Conservation (phyloP, 768 basidiomycete species). For the Neoboletus brunneissimus region DNA sequence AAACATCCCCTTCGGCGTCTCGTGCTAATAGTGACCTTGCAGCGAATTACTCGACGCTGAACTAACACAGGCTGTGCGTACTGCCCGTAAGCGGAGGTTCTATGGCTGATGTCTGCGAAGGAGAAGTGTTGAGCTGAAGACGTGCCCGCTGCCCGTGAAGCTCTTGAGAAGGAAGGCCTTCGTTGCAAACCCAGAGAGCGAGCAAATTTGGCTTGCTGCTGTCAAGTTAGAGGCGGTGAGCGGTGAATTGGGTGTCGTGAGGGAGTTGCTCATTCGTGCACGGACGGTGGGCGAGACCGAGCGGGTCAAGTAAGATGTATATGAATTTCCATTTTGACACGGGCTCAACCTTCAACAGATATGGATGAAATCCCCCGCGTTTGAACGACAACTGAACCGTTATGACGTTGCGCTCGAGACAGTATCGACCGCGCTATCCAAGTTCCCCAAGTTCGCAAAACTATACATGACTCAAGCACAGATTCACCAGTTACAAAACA, state of each 20-base stretch:
- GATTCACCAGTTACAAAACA: slow-evolving; percentile 65
- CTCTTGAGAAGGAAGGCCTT: slow-evolving; percentile 83
- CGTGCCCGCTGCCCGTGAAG: slow-evolving; percentile 85
- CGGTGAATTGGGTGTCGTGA: slow-evolving; percentile 81
- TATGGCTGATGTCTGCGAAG: slow-evolving; percentile 98
- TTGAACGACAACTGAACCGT: slow-evolving; percentile 87
- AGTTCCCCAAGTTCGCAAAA: slow-evolving; percentile 89
- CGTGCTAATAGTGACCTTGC: slow-evolving; percentile 7
- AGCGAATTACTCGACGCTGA: slow-evolving; percentile 82
- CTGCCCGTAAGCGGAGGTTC: slow-evolving; percentile 92
- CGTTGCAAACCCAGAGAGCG: slow-evolving; percentile 93
- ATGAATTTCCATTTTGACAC: neutral
- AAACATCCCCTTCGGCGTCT: neutral
- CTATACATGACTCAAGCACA: slow-evolving; percentile 98
- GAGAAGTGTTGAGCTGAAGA: slow-evolving; percentile 93
- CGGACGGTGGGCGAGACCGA: slow-evolving; percentile 90
- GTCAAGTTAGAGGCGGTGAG: slow-evolving; percentile 97
- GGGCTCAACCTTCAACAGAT: slow-evolving; percentile 54
- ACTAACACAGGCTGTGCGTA: slow-evolving; percentile 81
- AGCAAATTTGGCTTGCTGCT: slow-evolving; percentile 96
- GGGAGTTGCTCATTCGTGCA: slow-evolving; percentile 84
- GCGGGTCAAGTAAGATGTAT: slow-evolving; percentile 51
- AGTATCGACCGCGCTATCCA: slow-evolving; percentile 67
- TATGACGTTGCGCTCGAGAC: slow-evolving; percentile 72
- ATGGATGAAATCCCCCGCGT: slow-evolving; percentile 98